phyloP scores from a whole-genome alignment of 257 asterid genomes.

The Fraxinus pennsylvanica region DNA sequence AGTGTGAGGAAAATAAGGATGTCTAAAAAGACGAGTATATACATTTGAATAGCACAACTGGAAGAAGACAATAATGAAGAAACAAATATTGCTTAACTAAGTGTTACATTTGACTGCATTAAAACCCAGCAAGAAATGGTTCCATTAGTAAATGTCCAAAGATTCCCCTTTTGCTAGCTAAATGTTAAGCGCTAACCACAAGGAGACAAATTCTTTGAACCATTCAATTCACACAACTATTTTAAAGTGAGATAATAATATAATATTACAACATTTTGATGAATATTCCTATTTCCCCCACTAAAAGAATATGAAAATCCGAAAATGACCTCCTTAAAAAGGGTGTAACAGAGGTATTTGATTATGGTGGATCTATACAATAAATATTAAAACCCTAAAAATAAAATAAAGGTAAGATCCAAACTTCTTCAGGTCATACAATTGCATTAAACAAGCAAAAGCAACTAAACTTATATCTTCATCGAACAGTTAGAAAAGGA shows the following conservation, averaged over 20 bases:
- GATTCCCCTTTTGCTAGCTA: constrained; percentile 38
- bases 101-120: constrained; percentile 15
- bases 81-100: constrained; percentile 8
- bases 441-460: constrained; percentile 4
- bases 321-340: constrained; percentile 31
- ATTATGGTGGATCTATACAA: constrained; percentile 26
- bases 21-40: neutral
- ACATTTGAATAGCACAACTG: constrained; percentile 3
- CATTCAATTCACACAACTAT: constrained; percentile 38
- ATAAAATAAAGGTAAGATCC: constrained; percentile 19
- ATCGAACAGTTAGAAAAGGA: neutral
- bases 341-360: constrained; percentile 40
- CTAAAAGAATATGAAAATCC: constrained; percentile 53
- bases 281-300: constrained; percentile 31
- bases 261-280: constrained; percentile 28
- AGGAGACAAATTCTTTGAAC: constrained; percentile 50
- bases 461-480: neutral
- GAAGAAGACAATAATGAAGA: neutral
- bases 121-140: constrained; percentile 27
- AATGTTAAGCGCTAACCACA: constrained; percentile 26
- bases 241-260: constrained; percentile 41
- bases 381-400: constrained; percentile 17
- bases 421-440: neutral
- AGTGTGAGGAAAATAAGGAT: neutral
- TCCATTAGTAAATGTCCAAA: constrained; percentile 31